Conservation (phyloP, 1,284 basidiomycete species). For the Rhodotorula sp. region DNA sequence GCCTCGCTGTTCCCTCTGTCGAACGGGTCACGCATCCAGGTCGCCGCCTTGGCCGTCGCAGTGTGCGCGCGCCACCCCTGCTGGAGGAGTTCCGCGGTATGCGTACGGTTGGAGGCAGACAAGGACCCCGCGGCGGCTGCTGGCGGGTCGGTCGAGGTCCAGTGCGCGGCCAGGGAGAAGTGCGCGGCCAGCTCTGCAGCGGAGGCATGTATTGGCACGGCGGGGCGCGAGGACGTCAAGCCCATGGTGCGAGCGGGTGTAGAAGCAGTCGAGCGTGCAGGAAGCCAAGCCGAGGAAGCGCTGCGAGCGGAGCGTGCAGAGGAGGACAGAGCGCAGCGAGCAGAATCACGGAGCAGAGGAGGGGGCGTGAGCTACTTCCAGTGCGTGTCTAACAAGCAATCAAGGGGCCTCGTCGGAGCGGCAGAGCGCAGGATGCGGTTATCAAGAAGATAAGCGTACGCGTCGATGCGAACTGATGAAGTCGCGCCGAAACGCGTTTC, state of each 20-base stretch:
- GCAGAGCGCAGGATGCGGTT: too few relatives aligned
- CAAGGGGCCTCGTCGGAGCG: too few relatives aligned
- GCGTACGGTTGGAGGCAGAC: neutral
- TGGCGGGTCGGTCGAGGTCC: neutral
- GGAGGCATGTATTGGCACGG: neutral
- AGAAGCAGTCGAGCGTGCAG: neutral
- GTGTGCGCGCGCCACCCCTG: neutral
- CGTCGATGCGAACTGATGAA: too few relatives aligned
- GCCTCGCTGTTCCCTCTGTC: neutral
- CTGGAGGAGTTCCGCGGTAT: neutral
- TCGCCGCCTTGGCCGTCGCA: neutral
- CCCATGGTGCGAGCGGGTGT: neutral
- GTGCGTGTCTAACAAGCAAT: too few relatives aligned
- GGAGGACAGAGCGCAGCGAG: too few relatives aligned
- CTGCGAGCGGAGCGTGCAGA: too few relatives aligned
- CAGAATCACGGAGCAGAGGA: too few relatives aligned
- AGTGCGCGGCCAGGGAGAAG: neutral
- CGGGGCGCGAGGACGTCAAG: neutral
- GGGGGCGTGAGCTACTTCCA: too few relatives aligned
- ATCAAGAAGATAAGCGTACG: too few relatives aligned
- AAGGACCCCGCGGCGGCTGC: neutral
- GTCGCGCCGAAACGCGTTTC: too few relatives aligned
- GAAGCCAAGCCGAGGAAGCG: too few relatives aligned
- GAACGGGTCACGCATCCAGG: constrained; percentile 4
- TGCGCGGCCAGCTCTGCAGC: neutral